Evolutionary conservation across 495 filamentous ascomycete species (phyloP).

Genomic region (Penicillium lagena): DNA sequence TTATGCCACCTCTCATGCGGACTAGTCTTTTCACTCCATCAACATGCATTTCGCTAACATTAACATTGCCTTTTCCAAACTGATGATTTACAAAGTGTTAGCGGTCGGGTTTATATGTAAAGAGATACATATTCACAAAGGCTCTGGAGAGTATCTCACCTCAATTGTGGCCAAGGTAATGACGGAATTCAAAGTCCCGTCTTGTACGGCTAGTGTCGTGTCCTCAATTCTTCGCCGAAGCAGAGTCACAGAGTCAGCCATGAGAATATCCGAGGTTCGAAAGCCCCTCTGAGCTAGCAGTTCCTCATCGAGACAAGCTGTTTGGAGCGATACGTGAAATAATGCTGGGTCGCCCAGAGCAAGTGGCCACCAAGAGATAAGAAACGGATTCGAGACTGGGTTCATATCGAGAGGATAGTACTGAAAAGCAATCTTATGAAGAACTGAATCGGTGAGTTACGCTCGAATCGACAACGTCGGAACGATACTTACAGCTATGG

Average conservation of each 20-base stretch:
- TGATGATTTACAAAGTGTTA: conserved; percentile 3
- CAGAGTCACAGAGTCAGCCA: conserved; percentile 44
- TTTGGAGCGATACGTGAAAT: conserved; percentile 47
- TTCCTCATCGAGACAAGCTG: conserved; percentile 48
- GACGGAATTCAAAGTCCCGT: conserved; percentile 48
- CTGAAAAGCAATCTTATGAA: conserved; percentile 47
- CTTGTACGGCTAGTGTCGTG: conserved; percentile 38
- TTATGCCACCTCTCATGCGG: conserved; percentile 40
- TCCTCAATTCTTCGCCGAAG: conserved; percentile 38
- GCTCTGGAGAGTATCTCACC: conserved; percentile 18
- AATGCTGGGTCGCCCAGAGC: conserved; percentile 44
- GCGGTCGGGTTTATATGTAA: neutral
- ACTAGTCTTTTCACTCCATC: conserved; percentile 43
- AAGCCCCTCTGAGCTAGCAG: conserved; percentile 40
- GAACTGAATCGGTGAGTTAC: conserved; percentile 25
- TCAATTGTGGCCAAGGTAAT: conserved; percentile 47
- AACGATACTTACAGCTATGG: conserved; percentile 34
- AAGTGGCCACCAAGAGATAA: conserved; percentile 49
- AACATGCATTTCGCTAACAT: conserved; percentile 40
- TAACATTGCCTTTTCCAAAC: conserved; percentile 44
- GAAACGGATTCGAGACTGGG: conserved; percentile 41
- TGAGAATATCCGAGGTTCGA: conserved; percentile 40
- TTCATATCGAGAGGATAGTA: conserved; percentile 48
- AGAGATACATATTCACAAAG: neutral
- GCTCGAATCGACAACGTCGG: neutral